These are phyloP conservation scores for Apophysomyces ossiformis DNA, from an alignment of 371 early-diverging fungal genomes.

Conservation along the genomic window DNA sequence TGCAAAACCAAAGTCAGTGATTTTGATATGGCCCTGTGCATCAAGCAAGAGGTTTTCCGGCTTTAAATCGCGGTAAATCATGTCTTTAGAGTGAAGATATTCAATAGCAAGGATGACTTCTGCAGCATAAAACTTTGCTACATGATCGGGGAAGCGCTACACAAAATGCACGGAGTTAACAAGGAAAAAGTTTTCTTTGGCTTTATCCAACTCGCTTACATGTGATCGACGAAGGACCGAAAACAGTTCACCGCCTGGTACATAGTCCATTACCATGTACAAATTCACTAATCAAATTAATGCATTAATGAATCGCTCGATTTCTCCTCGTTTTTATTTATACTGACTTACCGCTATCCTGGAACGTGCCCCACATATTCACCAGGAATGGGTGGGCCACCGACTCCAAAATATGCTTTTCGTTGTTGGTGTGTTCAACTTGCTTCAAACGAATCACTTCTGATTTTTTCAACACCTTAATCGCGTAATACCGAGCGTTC, in stretches of 20 bases:
- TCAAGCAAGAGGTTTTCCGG: constrained; percentile 92
- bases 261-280: constrained; percentile 97
- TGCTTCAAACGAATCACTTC: constrained; percentile 96
- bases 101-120: constrained; percentile 79
- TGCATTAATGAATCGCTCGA: too few species aligned
- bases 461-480: constrained; percentile 95
- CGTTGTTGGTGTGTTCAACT: constrained; percentile 97
- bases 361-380: constrained; percentile 91
- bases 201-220: constrained; percentile 36
- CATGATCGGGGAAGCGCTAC: constrained; percentile 85
- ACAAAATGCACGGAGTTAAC: constrained; percentile 10
- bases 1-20: constrained; percentile 99
- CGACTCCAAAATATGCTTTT: constrained; percentile 90
- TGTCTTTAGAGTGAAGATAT: constrained; percentile 87
- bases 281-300: constrained; percentile 51
- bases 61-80: constrained; percentile 93
- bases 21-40: constrained; percentile 91
- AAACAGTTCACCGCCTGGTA: constrained; percentile 96
- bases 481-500: constrained; percentile 89
- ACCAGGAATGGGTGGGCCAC: constrained; percentile 95
- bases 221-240: constrained; percentile 72
- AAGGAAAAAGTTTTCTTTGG: constrained; percentile 14
- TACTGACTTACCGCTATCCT: constrained; percentile 61
- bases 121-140: constrained; percentile 83
- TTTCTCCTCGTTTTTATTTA: not conserved